These are phyloP conservation scores for Rhytidiadelphus loreus DNA, from an alignment of 225 moss, liverwort and hornwort genomes.

Conservation along the genomic window DNA sequence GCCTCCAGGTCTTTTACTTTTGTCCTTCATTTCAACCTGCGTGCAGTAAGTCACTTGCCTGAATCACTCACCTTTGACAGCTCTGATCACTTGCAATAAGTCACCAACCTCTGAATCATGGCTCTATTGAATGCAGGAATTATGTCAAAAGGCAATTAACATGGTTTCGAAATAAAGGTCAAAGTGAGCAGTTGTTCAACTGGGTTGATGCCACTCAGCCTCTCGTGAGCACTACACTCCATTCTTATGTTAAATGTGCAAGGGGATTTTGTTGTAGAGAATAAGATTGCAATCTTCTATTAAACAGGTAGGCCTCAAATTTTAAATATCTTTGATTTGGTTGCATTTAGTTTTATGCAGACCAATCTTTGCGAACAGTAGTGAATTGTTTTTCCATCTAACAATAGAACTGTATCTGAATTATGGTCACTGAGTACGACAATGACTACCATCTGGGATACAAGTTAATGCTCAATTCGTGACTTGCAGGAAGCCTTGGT, in stretches of 20 bases:
- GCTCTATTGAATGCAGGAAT: constrained; percentile 39
- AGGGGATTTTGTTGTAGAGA: neutral
- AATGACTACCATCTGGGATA: neutral
- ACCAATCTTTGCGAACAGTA: neutral
- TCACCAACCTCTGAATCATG: neutral
- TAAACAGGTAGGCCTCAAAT: neutral
- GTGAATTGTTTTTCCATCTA: neutral
- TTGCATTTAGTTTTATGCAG: neutral
- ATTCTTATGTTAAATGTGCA: neutral
- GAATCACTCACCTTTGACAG: neutral
- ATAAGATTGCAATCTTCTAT: neutral
- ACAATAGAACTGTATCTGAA: neutral
- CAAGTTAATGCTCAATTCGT: neutral
- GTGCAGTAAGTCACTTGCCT: neutral
- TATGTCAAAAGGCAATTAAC: constrained; percentile 82
- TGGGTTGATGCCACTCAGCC: constrained; percentile 66
- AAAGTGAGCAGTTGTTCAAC: constrained; percentile 55
- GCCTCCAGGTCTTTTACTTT: constrained; percentile 54
- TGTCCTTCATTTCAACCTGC: neutral
- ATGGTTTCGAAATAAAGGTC: constrained; percentile 79
- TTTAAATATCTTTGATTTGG: neutral
- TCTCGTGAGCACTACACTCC: constrained; percentile 16
- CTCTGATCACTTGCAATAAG: neutral
- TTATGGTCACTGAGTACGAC: neutral
- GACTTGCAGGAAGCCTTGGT: constrained; percentile 48